These are phyloP conservation scores for Tolypocladium sp. DNA, from an alignment of 2,329 filamentous ascomycete species.

Conservation along the genomic window DNA sequence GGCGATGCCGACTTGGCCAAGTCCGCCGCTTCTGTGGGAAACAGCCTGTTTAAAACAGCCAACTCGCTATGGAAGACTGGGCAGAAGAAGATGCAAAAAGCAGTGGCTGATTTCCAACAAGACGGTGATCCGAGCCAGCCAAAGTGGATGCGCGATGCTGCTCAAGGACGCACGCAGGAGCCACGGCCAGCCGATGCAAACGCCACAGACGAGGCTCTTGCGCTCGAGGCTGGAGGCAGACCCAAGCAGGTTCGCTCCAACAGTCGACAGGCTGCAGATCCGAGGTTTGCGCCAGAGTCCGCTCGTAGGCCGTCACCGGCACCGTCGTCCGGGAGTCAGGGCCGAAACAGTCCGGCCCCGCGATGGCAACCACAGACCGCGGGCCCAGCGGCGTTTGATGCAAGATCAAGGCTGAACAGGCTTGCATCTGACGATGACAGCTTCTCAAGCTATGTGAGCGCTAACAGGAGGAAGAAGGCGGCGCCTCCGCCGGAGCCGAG, in stretches of 20 bases:
- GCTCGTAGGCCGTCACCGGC: slow-evolving; percentile 42
- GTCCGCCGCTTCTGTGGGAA: slow-evolving; percentile 73
- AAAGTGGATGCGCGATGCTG: slow-evolving; percentile 86
- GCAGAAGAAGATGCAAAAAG: slow-evolving; percentile 87
- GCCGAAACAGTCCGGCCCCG: slow-evolving; percentile 38
- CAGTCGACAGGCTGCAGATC: slow-evolving; percentile 16
- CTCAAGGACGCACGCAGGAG: slow-evolving; percentile 31
- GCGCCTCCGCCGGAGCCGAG: slow-evolving; percentile 38
- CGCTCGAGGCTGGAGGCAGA: slow-evolving; percentile 60
- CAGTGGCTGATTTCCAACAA: slow-evolving; percentile 75
- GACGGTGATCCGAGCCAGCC: slow-evolving; percentile 70
- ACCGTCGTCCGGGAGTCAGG: slow-evolving; percentile 32
- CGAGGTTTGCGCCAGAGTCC: slow-evolving; percentile 18
- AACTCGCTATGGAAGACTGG: slow-evolving; percentile 93
- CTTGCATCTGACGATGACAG: slow-evolving; percentile 68
- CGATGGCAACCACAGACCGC: slow-evolving; percentile 48
- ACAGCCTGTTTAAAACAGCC: slow-evolving; percentile 81
- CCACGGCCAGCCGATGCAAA: slow-evolving; percentile 20
- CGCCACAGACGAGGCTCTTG: slow-evolving; percentile 65
- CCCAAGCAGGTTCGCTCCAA: slow-evolving; percentile 32
- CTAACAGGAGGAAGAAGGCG: slow-evolving; percentile 67
- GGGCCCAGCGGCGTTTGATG: slow-evolving; percentile 25
- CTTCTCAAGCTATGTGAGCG: slow-evolving; percentile 78
- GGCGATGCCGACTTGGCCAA: slow-evolving; percentile 68
- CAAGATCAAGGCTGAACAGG: slow-evolving; percentile 53